phyloP scores from a whole-genome alignment of 305 asterid species.

The Coffea humblotiana region DNA sequence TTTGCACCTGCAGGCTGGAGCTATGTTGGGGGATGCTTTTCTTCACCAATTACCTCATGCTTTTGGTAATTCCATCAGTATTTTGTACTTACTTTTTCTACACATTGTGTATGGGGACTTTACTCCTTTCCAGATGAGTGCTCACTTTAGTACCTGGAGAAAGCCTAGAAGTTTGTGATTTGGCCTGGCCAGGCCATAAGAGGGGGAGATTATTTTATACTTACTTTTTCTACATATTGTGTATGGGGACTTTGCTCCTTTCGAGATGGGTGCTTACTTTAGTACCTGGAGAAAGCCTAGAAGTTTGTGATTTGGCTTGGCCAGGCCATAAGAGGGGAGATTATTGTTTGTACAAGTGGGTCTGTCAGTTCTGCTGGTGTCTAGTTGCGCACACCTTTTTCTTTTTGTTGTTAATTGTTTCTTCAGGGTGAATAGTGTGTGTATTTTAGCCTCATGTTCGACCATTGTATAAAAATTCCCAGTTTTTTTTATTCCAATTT shows the following conservation, averaged over 20 bases:
- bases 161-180: not conserved
- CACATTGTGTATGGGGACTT: not conserved
- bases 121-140: not conserved
- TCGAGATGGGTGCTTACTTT: not conserved
- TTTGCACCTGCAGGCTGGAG: conserved; percentile 82
- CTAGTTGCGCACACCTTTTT: not conserved
- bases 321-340: not conserved
- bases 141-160: not conserved
- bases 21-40: conserved; percentile 99
- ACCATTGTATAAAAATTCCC: not conserved
- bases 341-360: not conserved
- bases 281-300: not conserved
- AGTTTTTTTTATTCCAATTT: no score
- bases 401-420: no score
- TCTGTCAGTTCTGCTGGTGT: not conserved
- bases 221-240: not conserved
- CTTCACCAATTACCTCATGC: conserved; percentile 99
- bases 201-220: not conserved
- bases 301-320: not conserved
- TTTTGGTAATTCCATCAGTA: conserved; percentile 53
- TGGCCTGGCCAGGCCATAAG: not conserved
- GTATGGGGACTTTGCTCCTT: not conserved
- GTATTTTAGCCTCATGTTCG: not conserved
- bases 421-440: not conserved
- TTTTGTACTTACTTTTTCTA: not conserved